Conservation (phyloP, 768 basidiomycete species). For the Phylloporus arenicola region DNA sequence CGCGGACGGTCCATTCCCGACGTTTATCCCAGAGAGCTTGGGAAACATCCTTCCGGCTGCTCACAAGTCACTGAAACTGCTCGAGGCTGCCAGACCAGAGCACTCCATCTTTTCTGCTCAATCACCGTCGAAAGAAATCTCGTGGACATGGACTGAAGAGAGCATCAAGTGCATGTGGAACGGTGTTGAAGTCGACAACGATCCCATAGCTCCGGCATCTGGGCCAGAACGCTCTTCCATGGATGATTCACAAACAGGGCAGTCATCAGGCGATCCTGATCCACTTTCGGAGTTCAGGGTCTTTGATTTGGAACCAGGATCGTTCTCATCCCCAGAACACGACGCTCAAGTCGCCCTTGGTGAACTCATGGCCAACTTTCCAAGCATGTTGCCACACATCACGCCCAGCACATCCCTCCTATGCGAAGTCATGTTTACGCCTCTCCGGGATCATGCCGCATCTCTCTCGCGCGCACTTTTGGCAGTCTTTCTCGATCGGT, state of each 20-base stretch:
- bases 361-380: conserved; percentile 54
- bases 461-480: conserved; percentile 65
- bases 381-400: conserved; percentile 51
- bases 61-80: conserved; percentile 60
- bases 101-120: conserved; percentile 51
- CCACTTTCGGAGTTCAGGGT: conserved; percentile 44
- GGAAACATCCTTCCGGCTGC: conserved; percentile 56
- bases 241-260: neutral
- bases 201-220: neutral
- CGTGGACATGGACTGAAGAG: conserved; percentile 38
- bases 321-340: conserved; percentile 23
- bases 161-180: conserved; percentile 9
- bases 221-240: neutral
- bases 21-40: conserved; percentile 54
- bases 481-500: conserved; percentile 55
- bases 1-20: conserved; percentile 47
- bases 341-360: conserved; percentile 30
- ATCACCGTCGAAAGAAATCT: conserved; percentile 36
- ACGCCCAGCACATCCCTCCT: conserved; percentile 62
- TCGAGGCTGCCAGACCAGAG: conserved; percentile 58
- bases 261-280: conserved; percentile 17
- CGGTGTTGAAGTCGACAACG: neutral
- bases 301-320: conserved; percentile 67
- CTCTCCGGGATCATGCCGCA: conserved; percentile 56
- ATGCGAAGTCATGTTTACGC: conserved; percentile 55